phyloP scores from a whole-genome alignment of 352 stramenopile genomes.

The Phytopythium aichiense region DNA sequence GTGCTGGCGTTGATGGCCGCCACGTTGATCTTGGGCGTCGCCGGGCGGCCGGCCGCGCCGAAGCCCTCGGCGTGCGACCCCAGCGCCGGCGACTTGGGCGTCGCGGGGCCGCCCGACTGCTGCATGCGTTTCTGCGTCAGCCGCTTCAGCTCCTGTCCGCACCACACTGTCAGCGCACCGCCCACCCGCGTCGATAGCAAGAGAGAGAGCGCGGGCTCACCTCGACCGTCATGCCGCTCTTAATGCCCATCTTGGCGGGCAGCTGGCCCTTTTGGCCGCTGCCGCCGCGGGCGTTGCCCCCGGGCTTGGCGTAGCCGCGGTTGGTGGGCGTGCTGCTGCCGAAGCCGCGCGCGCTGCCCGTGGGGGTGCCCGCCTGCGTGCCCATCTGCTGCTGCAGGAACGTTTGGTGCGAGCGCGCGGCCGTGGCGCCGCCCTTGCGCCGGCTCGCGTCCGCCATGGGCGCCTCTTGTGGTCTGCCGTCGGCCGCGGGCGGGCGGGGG shows the following conservation, averaged over 20 bases:
- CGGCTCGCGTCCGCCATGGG: conserved; percentile 45
- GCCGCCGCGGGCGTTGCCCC: conserved; percentile 1
- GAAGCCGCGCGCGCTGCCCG: conserved; percentile 23
- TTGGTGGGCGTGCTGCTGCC: conserved; percentile 14
- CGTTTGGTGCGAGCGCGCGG: conserved; percentile 37
- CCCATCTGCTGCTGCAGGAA: conserved; percentile 30
- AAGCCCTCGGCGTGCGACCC: conserved; percentile 12
- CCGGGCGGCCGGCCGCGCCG: conserved; percentile 16
- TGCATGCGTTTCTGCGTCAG: conserved; percentile 86
- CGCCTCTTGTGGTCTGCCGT: not conserved
- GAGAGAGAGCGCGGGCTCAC: conserved; percentile 5
- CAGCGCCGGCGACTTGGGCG: conserved; percentile 35
- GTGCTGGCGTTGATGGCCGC: conserved; percentile 37
- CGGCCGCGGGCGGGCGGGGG: not conserved
- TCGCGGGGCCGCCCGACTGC: conserved; percentile 26
- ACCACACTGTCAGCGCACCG: not conserved
- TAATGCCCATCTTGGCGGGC: conserved; percentile 80
- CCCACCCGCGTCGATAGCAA: not conserved
- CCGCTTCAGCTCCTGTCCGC: conserved; percentile 62
- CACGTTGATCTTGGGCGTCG: conserved; percentile 67
- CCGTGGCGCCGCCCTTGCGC: conserved; percentile 30
- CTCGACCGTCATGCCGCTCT: conserved; percentile 88
- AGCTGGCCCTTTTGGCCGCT: conserved; percentile 26
- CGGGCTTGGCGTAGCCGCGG: conserved; percentile 19
- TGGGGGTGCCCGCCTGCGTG: conserved; percentile 10